Evolutionary conservation across 768 basidiomycete genomes (phyloP).

Genomic region (Xanthoconium stramineum): DNA sequence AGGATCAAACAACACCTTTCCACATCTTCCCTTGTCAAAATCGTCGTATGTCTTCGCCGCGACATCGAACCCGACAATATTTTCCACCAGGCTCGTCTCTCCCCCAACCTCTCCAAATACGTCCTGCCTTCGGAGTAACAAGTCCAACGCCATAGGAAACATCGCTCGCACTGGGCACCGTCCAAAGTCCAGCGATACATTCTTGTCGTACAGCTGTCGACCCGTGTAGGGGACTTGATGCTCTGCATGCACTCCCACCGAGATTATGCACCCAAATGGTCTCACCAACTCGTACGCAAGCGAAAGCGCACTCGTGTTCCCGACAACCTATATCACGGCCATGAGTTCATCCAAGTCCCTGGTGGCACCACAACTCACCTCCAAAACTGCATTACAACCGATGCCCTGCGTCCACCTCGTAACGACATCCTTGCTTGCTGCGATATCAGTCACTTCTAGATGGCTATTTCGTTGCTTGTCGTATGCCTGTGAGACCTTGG

Average conservation of each 20-base stretch:
- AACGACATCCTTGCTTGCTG: constrained; percentile 49
- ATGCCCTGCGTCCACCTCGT: constrained; percentile 51
- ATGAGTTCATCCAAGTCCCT: neutral
- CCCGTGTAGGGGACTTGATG: constrained; percentile 54
- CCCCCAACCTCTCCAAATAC: constrained; percentile 71
- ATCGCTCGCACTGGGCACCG: constrained; percentile 78
- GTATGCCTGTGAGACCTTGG: constrained; percentile 44
- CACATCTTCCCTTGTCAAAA: constrained; percentile 70
- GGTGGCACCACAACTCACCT: constrained; percentile 40
- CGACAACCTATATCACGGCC: constrained; percentile 52
- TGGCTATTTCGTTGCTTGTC: constrained; percentile 30
- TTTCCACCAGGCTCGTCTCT: constrained; percentile 61
- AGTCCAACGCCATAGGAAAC: constrained; percentile 67
- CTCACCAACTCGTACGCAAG: constrained; percentile 70
- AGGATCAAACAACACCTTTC: constrained; percentile 76
- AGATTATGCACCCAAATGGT: constrained; percentile 71
- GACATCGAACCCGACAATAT: constrained; percentile 56
- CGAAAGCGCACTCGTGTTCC: constrained; percentile 58
- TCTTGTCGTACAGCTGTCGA: constrained; percentile 65
- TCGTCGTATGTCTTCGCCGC: constrained; percentile 57
- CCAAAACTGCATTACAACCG: constrained; percentile 65
- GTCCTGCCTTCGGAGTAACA: constrained; percentile 67
- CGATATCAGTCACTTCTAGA: constrained; percentile 50
- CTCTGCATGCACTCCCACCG: constrained; percentile 69
- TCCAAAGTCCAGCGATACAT: constrained; percentile 77